Evolutionary conservation across 2,329 filamentous ascomycete species (phyloP).

Genomic region (Paracamarosporium sp.): DNA sequence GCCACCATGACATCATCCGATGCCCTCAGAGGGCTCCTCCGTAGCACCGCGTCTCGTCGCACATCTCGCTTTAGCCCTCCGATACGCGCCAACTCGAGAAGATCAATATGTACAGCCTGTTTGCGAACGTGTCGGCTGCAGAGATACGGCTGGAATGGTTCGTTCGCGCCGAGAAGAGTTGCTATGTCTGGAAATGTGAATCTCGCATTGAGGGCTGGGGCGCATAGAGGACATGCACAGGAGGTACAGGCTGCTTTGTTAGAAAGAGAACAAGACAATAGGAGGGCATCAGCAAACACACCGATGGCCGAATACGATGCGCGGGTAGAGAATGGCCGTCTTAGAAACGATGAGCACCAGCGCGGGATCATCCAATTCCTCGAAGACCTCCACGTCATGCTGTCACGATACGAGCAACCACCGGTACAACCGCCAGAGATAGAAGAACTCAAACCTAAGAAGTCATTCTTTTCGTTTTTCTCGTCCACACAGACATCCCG

Average conservation of each 20-base stretch:
- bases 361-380: conserved; percentile 88
- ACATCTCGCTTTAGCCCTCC: not conserved
- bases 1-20: conserved; percentile 44
- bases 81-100: conserved; percentile 12
- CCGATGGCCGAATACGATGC: conserved; percentile 89
- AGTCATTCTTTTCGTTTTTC: conserved; percentile 68
- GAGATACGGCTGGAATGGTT: conserved; percentile 11
- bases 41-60: conserved; percentile 8
- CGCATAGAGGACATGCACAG: conserved; percentile 37
- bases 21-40: conserved; percentile 36
- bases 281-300: conserved; percentile 9
- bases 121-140: conserved; percentile 19
- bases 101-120: conserved; percentile 38
- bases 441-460: conserved; percentile 67
- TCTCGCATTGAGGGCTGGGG: conserved; percentile 14
- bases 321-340: conserved; percentile 73
- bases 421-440: conserved; percentile 78
- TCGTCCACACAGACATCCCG: conserved; percentile 48
- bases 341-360: conserved; percentile 91
- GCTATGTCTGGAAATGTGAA: conserved; percentile 9
- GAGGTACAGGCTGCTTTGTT: conserved; percentile 30
- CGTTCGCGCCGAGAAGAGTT: conserved; percentile 8
- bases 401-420: conserved; percentile 75
- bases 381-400: conserved; percentile 85
- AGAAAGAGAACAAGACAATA: not conserved